Percentiles rank a stretch among this genome's conserved stretches.
Evolutionary conservation across 2,329 filamentous ascomycete species (phyloP).

Genomic region (Pseudopyricularia javanii): DNA sequence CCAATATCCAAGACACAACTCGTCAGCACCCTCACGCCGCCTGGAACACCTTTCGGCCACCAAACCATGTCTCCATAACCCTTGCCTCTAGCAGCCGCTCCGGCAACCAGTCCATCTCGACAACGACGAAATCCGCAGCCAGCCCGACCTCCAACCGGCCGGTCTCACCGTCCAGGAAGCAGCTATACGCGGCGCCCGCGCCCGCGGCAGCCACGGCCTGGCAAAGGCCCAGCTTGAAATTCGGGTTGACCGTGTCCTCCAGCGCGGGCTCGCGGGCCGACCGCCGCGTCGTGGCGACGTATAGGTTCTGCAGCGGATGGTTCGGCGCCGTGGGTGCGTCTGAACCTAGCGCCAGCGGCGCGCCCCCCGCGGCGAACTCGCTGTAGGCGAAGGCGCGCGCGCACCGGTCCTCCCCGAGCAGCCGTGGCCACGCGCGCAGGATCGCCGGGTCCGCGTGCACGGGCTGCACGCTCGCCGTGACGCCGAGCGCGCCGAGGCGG

Average conservation of each 20-base stretch:
- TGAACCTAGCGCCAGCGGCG: constrained; percentile 42
- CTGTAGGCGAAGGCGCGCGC: constrained; percentile 50
- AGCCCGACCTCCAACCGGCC: constrained; percentile 39
- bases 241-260: constrained; percentile 32
- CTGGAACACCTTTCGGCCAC: constrained; percentile 26
- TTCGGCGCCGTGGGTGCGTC: constrained; percentile 49
- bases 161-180: constrained; percentile 41
- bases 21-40: not conserved
- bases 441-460: constrained; percentile 50
- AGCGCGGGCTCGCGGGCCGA: constrained; percentile 35
- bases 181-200: constrained; percentile 41
- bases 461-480: constrained; percentile 47
- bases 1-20: not conserved
- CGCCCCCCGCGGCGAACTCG: constrained; percentile 43
- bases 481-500: constrained; percentile 43
- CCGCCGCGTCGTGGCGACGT: constrained; percentile 44
- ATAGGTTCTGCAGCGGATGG: constrained; percentile 40
- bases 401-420: constrained; percentile 42
- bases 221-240: constrained; percentile 39
- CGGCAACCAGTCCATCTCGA: constrained; percentile 36
- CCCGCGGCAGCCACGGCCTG: constrained; percentile 42
- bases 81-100: constrained; percentile 30
- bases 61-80: constrained; percentile 41
- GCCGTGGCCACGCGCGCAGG: constrained; percentile 44
- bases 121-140: constrained; percentile 44